Percentiles rank a stretch among this genome's conserved stretches.
phyloP scores from a whole-genome alignment of 1,284 basidiomycete species.

The Austroboletus novae-zelandiae region DNA sequence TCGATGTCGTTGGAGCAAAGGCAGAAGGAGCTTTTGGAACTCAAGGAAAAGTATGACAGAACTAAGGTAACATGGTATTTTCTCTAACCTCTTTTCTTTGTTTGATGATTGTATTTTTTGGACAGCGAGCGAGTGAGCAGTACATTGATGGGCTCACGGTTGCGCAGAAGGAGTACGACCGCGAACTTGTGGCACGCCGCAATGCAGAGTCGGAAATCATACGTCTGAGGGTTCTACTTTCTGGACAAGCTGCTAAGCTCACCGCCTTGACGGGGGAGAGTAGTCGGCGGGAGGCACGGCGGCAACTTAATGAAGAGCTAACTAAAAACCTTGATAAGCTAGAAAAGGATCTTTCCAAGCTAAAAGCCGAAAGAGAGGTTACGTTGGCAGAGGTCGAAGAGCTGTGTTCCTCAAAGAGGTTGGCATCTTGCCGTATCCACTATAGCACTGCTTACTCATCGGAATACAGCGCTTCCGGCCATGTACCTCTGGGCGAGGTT shows the following conservation, averaged over 20 bases:
- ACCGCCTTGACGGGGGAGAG: conserved; percentile 81
- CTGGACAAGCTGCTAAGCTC: conserved; percentile 86
- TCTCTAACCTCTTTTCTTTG: not conserved
- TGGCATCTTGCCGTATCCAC: conserved; percentile 10
- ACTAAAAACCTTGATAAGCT: conserved; percentile 74
- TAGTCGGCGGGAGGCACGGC: conserved; percentile 73
- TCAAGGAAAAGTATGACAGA: conserved; percentile 81
- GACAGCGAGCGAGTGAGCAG: conserved; percentile 81
- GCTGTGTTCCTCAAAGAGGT: conserved; percentile 74
- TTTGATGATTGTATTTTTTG: conserved; percentile 2
- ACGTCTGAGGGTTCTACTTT: conserved; percentile 78
- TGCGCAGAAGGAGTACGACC: conserved; percentile 92
- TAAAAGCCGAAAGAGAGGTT: conserved; percentile 89
- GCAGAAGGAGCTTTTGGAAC: conserved; percentile 58
- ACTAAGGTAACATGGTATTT: conserved; percentile 61
- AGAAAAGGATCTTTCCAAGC: conserved; percentile 82
- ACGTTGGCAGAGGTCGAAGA: conserved; percentile 92
- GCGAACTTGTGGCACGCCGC: conserved; percentile 80
- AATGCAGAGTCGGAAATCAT: conserved; percentile 93
- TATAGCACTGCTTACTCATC: conserved; percentile 19
- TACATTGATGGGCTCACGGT: conserved; percentile 90
- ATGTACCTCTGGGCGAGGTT: conserved; percentile 36
- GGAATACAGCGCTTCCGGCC: conserved; percentile 24
- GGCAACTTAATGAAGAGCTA: conserved; percentile 78
- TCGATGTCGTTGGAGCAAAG: conserved; percentile 68